Base-by-base conservation (phyloP, 2,329 filamentous ascomycete species). In the Lachnellula hyalina region DNA sequence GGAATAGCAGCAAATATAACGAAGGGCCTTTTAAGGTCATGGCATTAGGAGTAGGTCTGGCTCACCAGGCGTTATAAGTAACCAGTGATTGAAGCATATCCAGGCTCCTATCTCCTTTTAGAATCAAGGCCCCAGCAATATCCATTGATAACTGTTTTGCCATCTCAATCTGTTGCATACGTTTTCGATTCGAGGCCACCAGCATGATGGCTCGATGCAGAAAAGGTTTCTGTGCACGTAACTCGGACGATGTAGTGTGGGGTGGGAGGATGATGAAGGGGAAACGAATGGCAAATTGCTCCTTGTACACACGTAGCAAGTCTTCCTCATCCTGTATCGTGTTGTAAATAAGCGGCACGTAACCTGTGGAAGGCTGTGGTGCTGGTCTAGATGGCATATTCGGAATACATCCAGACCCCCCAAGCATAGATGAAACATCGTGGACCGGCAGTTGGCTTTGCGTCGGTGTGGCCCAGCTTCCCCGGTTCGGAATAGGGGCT, bases 11-110 rank as follows among this genome's bases (percentile, higher is more conserved):
- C 19, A 17, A 15, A 28, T 9, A 11, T 21, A 28, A 11, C 6
- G 3, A 15, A 12, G 28, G 34, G 11, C 42, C 5, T 15, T 25
- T 6, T 21, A 12, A 7, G 28, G 19, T 35, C 47, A n/a, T 19
- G 47, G 47, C 5, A 48, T 14, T 17, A 36, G 14, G 25, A 7
- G 1, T 7, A 28, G 11, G 35, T 23, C 14, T 17, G 14, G 59
- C 61, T 50, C 12, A 62, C 64, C 64, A 66, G 21, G 55, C 50
- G 45, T 63, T 63, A 42, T 57, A 61, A 11, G 64, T 45, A 11
- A 65, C 47, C n/a, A 65, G 23, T 19, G 57, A 48, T 48, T 65
- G 60, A 25, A 64, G 55, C 56, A 65, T 61, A 48, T 66, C 64
- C 15, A 66, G 35, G 35, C 55, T 63, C 35, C 51, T 61, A 21